Conservation (phyloP, 192 early-diverging fungal genomes). For the Chytriomyces sp. region DNA sequence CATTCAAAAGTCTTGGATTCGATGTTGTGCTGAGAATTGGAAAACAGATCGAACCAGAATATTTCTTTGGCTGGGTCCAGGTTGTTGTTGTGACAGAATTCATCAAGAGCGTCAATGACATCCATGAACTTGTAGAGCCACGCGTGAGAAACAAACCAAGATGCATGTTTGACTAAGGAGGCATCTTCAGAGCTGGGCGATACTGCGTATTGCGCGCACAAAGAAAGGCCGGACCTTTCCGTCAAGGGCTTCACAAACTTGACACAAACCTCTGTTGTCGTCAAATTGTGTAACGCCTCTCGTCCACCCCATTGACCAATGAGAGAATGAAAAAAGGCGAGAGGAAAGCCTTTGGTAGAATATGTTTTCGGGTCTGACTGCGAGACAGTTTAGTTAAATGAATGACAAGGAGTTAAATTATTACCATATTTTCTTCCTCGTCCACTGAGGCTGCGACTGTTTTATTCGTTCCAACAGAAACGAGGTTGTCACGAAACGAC, state of each 20-base stretch:
- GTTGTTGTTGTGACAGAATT: neutral
- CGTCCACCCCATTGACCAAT: slow-evolving; percentile 15
- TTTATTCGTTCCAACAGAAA: no score
- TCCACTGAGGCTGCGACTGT: no score
- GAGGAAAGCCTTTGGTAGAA: no score
- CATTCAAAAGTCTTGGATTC: slow-evolving; percentile 1
- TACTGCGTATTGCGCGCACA: no score
- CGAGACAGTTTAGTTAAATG: no score
- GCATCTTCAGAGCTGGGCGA: no score
- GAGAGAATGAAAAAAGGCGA: neutral
- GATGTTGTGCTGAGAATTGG: slow-evolving; percentile 34
- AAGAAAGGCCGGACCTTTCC: neutral
- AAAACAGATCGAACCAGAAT: slow-evolving; percentile 38
- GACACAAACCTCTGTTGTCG: slow-evolving; percentile 24
- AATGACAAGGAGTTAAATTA: no score
- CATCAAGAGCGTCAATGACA: slow-evolving; percentile 21
- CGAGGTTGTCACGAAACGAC: no score
- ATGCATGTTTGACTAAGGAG: slow-evolving; percentile 5
- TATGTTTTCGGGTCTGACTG: no score
- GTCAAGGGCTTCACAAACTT: slow-evolving; percentile 30
- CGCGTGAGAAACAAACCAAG: slow-evolving; percentile 30
- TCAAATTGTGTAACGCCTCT: neutral
- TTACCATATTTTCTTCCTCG: no score
- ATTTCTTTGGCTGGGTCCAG: neutral
- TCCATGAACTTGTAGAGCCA: slow-evolving; percentile 27